Base-by-base conservation (phyloP, 2,329 filamentous ascomycete genomes). In the Neopestalotiopsis clavispora region DNA sequence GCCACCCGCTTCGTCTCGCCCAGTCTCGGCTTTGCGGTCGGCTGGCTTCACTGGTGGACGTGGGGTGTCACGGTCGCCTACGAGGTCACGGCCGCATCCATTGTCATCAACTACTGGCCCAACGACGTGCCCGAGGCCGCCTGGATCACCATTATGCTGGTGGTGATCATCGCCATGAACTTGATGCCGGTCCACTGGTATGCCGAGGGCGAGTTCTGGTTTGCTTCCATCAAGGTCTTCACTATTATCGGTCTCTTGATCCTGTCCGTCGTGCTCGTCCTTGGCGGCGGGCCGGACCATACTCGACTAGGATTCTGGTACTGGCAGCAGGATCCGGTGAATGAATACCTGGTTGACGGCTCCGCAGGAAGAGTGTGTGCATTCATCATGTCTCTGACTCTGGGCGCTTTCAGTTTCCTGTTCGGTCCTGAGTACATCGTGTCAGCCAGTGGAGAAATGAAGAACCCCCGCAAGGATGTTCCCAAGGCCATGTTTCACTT, bases 201-300 rank as follows among this genome's bases (percentile, higher is more conserved):
- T 68, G 86, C 85, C 2, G 85, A 88, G 73, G 78, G 82, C 1
- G 86, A 88, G 73, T 87, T 86, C 73, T 83, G 80, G 75, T 84
- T 86, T 64, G 81, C 84, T 4, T 75, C 80, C 0, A 77, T 86
- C 71, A 87, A 87, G 73, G 80, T 87, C 52, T 77, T 85, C 9
- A 80, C 82, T 14, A 86, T 87, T 49, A 72, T 84, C 23, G 83
- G 84, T 9, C 78, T 87, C 10, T 81, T 86, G 70, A 80, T 87
- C 56, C 75, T 87, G 13, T 81, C 80, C 45, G 68, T 86, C 7
- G 78, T 86, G 2, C 77, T 87, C 32, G 81, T 81, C 70, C 79
- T 83, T 34, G 84, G 85, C 13, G 85, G 84, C 17, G 82, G 80
- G 0, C 84, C 84, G 0, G 77, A 75, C n/a, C 76, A 80, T 58